Conservation (phyloP, 192 early-diverging fungal genomes). For the Coemansia sp. region DNA sequence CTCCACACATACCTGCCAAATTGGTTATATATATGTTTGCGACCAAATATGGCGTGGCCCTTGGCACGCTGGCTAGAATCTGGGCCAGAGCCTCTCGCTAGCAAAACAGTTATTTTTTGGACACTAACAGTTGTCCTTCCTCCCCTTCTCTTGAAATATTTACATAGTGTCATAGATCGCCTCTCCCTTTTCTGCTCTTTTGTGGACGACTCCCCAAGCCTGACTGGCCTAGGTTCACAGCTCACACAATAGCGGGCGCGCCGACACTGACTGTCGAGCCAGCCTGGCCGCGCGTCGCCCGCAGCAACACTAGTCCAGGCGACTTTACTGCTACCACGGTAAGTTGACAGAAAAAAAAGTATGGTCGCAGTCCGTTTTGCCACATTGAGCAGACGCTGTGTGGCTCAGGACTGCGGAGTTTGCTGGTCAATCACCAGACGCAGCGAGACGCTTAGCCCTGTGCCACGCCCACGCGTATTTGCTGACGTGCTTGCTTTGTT, state of each 20-base stretch:
- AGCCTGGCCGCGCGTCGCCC: slow-evolving; percentile 3
- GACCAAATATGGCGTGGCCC: slow-evolving; percentile 1
- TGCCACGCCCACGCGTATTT: slow-evolving; percentile 2
- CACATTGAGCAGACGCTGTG: background rate
- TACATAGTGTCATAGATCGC: background rate
- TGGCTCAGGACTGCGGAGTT: background rate
- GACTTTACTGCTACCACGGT: background rate
- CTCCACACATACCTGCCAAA: background rate
- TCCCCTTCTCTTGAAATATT: background rate
- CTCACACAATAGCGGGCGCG: slow-evolving; percentile 3
- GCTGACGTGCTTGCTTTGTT: background rate
- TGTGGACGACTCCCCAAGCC: background rate
- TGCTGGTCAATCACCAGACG: background rate
- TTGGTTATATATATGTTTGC: background rate
- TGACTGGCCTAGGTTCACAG: background rate
- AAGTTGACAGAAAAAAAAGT: background rate
- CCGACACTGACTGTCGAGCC: slow-evolving; percentile 6
- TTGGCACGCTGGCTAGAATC: background rate
- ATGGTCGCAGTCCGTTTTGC: background rate
- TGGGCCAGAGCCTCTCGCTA: background rate
- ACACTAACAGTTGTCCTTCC: background rate
- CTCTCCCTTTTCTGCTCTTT: background rate
- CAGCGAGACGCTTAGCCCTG: background rate
- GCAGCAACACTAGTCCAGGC: slow-evolving; percentile 2
- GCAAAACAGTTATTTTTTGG: background rate